Evolutionary conservation across 1,284 basidiomycete genomes (phyloP), one percentile per base, ranked within the genome.

Genomic region (Papiliotrema terrestris): DNA sequence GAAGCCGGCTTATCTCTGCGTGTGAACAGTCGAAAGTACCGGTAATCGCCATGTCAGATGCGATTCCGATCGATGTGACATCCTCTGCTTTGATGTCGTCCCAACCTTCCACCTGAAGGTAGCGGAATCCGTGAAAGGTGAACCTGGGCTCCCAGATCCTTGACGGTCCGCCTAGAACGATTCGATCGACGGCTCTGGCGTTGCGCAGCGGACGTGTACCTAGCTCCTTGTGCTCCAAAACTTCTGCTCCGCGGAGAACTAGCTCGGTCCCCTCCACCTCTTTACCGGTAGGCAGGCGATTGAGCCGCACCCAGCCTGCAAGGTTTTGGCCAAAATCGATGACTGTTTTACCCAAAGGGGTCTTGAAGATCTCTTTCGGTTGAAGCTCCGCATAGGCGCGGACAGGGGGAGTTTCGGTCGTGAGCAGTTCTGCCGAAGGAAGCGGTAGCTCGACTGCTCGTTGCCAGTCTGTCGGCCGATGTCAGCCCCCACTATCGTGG

Each of bases 261-360:
- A 73, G 32, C 8, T 42, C 52, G n/a, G n/a, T n/a, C n/a, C n/a
- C n/a, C n/a, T n/a, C n/a, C 22, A 22, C 9, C n/a, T n/a, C n/a
- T n/a, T n/a, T n/a, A 8, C n/a, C 35, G 26, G 14, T 51, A 47
- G 54, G 48, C 3, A 52, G 11, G 32, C 43, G 25, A n/a, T 56
- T 46, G 39, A 66, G 45, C 29, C 51, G 49, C 42, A 70, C 50
- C 68, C 68, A 69, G 0, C 71, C 71, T 8, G 68, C 69, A 29
- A 72, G 49, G 50, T 73, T 73, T 52, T 71, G 68, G 20, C 71
- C 71, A 56, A 73, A 72, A 53, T 72, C 71, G 42, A 73, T 35
- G 36, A 69, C 57, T 3, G 23, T 67, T 54, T 72, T 69, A 19
- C 66, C 66, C 0, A 37, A 45, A 1, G 68, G 67, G 0, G 71